A percentile compares a stretch with the other conserved stretches of the same genome.
Evolutionary conservation across 495 filamentous ascomycete species (phyloP).

Genomic region (Penicillium waksmanii): DNA sequence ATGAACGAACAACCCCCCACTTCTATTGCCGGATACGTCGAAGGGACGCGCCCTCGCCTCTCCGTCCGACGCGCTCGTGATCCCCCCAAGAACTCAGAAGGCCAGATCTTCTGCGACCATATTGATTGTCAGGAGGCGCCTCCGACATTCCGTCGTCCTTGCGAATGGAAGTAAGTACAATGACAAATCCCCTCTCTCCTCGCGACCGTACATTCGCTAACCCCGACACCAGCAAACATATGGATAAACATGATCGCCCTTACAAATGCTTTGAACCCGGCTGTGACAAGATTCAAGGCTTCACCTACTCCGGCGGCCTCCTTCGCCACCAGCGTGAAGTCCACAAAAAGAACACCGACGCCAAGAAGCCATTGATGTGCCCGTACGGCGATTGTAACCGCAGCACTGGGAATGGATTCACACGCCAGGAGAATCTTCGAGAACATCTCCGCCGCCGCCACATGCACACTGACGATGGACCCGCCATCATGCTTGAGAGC

Average conservation of each 20-base stretch:
- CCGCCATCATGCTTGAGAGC: constrained; percentile 37
- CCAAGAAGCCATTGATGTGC: constrained; percentile 80
- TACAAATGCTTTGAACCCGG: constrained; percentile 77
- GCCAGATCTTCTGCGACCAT: constrained; percentile 71
- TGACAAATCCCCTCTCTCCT: background rate
- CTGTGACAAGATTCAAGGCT: constrained; percentile 88
- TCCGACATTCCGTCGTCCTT: constrained; percentile 74
- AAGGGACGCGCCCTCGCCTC: constrained; percentile 48
- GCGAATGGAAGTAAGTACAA: constrained; percentile 84
- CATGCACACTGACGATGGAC: constrained; percentile 51
- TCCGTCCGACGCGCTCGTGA: constrained; percentile 55
- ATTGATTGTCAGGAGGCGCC: constrained; percentile 58
- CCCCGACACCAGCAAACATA: constrained; percentile 72
- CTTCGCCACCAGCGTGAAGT: constrained; percentile 89
- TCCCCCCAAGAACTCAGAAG: constrained; percentile 66
- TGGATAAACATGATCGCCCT: constrained; percentile 94
- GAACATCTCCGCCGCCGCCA: constrained; percentile 91
- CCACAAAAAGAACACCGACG: constrained; percentile 82
- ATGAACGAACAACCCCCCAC: constrained; percentile 42
- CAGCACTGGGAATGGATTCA: constrained; percentile 78
- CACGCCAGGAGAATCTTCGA: constrained; percentile 85
- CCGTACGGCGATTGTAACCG: constrained; percentile 86
- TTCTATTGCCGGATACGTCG: constrained; percentile 34
- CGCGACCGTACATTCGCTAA: constrained; percentile 12
- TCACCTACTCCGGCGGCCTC: constrained; percentile 90